Evolutionary conservation across 805 yeast genomes (phyloP).

Genomic region (Lipomyces mesembrius): DNA sequence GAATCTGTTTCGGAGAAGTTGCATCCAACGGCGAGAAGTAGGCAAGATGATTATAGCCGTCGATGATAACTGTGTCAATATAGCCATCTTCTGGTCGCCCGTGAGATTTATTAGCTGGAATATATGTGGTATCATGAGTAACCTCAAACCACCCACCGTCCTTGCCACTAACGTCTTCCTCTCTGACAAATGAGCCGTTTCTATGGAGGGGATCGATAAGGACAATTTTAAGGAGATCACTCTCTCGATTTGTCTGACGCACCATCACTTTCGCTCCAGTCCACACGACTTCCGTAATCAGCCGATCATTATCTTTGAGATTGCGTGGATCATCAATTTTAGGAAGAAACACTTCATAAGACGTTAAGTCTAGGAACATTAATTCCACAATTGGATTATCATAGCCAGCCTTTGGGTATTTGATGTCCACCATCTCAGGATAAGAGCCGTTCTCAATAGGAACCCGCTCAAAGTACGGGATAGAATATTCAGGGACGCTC

Average conservation of each 20-base stretch:
- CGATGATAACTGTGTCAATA: slow-evolving; percentile 63
- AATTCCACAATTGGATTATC: slow-evolving; percentile 70
- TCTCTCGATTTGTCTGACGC: slow-evolving; percentile 65
- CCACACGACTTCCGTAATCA: slow-evolving; percentile 75
- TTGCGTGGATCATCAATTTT: slow-evolving; percentile 52
- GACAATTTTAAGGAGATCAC: slow-evolving; percentile 65
- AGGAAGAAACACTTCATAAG: slow-evolving; percentile 40
- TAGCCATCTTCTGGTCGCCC: slow-evolving; percentile 67
- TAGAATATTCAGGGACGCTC: slow-evolving; percentile 68
- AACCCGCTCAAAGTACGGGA: slow-evolving; percentile 72
- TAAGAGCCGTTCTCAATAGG: slow-evolving; percentile 53
- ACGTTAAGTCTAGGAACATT: slow-evolving; percentile 51
- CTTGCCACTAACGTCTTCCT: slow-evolving; percentile 49
- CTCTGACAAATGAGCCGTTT: slow-evolving; percentile 52
- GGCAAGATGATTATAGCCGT: slow-evolving; percentile 74
- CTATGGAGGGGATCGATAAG: slow-evolving; percentile 53
- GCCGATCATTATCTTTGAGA: slow-evolving; percentile 48
- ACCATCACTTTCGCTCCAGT: slow-evolving; percentile 61
- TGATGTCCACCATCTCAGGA: slow-evolving; percentile 63
- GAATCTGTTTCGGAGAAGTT: slow-evolving; percentile 54
- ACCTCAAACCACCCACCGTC: slow-evolving; percentile 80
- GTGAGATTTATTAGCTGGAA: slow-evolving; percentile 55
- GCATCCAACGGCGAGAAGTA: slow-evolving; percentile 75
- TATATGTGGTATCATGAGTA: slow-evolving; percentile 61
- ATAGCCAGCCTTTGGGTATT: slow-evolving; percentile 85